These are phyloP conservation scores for Blastobotrys muscicola DNA, from an alignment of 805 yeast genomes.

Conservation along the genomic window DNA sequence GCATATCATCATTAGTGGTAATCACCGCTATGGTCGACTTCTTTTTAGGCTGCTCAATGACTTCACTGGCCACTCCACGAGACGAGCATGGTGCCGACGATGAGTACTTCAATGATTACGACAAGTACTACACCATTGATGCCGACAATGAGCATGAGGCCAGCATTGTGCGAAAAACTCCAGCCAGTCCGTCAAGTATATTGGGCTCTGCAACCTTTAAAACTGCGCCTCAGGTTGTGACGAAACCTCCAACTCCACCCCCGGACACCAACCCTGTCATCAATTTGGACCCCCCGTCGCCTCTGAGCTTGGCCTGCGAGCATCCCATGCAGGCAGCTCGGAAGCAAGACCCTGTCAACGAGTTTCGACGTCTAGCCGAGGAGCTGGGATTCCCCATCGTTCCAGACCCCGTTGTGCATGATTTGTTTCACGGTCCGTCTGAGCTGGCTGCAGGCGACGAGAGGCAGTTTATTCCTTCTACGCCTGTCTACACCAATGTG, in stretches of 20 bases:
- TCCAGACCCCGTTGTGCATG: constrained; percentile 10
- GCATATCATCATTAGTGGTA: no score
- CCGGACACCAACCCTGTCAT: constrained; percentile 7
- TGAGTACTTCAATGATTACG: neutral
- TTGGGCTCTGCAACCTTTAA: neutral
- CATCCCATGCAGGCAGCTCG: no score
- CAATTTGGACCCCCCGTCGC: constrained; percentile 15
- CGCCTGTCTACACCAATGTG: constrained; percentile 14
- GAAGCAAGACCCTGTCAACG: constrained; percentile 2
- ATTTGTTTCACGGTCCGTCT: constrained; percentile 12
- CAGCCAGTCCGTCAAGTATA: neutral
- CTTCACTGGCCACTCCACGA: neutral
- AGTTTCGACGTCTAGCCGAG: constrained; percentile 8
- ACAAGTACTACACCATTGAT: neutral
- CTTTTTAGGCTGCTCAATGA: constrained; percentile 1
- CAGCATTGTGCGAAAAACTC: neutral
- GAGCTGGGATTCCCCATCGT: constrained; percentile 9
- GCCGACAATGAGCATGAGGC: neutral
- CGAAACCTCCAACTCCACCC: constrained; percentile 2
- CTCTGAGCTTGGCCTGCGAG: constrained; percentile 10
- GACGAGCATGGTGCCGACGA: neutral
- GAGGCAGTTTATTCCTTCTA: constrained; percentile 15
- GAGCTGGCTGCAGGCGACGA: constrained; percentile 16
- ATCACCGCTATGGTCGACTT: neutral
- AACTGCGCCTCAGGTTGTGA: neutral